Base-by-base conservation (phyloP, 331 rosid species). In the Telfairia occidentalis region DNA sequence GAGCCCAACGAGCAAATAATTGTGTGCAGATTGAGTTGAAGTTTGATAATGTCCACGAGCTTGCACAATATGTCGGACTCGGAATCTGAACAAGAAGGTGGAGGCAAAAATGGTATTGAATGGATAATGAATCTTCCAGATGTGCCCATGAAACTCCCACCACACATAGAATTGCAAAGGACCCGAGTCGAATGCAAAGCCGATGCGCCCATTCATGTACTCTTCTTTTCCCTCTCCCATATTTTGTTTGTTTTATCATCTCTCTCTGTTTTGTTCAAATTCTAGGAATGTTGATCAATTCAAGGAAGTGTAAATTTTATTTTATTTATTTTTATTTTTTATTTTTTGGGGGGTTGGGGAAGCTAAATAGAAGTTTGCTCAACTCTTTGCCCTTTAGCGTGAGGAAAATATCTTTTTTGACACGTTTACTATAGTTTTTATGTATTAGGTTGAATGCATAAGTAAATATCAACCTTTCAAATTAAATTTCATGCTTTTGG, bases 201-300 rank as follows among this genome's bases (percentile, higher is more conserved):
- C 24, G 97, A 92, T 73, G 97, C 99, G 77, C 97, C 97, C 53
- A 65, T 72, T 74, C 90, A 95, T 76, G 98, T 94, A 86, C 46
- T 7, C 6, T 28, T 26, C 57, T 2, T 19, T 4, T 52, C 35
- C 38, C 4, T 61, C 23, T 57, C 71, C 28, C 61, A 40, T 59
- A 38, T 0, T n/a, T 23, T 29, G 4, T 12, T 53, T 64, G 5
- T 50, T 18, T 53, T 55, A 5, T 60, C 15, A 9, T 9, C 15
- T 24, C 35, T 35, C 71, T 35, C 42, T 30, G 21, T 42, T 9
- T 53, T 21, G 30, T 54, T 71, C 38, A 2, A 46, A 53, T 69
- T 53, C 46, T 49, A 55, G 71, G 77, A 50, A 52, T 12, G 24
- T 28, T 65, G n/a, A 7, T 18, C 8, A 5, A 61, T 18, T 61